Evolutionary conservation across 495 filamentous ascomycete genomes (phyloP).

Genomic region (Friedmanniomyces endolithicus): DNA sequence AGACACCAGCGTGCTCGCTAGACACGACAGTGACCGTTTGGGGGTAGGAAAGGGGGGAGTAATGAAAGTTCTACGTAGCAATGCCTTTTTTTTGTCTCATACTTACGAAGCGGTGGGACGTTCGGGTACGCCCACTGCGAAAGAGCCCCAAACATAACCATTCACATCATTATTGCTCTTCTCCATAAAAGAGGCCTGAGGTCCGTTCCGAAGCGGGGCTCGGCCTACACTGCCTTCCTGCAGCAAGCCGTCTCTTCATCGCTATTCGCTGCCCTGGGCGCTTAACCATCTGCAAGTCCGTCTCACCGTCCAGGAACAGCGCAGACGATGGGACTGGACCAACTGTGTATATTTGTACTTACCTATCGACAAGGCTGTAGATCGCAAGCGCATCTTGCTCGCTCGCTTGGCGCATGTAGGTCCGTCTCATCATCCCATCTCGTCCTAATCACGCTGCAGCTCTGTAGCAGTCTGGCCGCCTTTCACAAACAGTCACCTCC

Average conservation of each 20-base stretch:
- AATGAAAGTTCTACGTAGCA: too few relatives aligned
- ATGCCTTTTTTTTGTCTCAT: too few relatives aligned
- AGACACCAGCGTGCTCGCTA: too few relatives aligned
- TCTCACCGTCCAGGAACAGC: neutral
- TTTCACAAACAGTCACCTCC: neutral
- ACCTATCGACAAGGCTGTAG: neutral
- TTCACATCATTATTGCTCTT: too few relatives aligned
- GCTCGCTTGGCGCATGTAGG: slow-evolving; percentile 4
- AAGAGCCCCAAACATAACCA: too few relatives aligned
- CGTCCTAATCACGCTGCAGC: neutral
- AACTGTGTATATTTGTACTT: too few relatives aligned
- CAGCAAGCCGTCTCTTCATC: neutral
- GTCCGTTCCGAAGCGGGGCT: neutral
- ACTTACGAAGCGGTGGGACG: too few relatives aligned
- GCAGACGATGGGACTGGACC: neutral
- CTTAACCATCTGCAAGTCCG: slow-evolving; percentile 4
- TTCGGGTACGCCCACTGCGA: too few relatives aligned
- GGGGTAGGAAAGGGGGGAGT: too few relatives aligned
- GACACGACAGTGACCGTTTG: too few relatives aligned
- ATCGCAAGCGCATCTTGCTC: neutral
- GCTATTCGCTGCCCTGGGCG: slow-evolving; percentile 10
- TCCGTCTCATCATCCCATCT: slow-evolving; percentile 3
- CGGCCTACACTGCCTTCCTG: neutral
- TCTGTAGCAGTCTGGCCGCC: neutral
- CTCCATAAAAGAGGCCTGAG: neutral